Evolutionary conservation across 768 basidiomycete species (phyloP), one percentile per base, ranked within the genome.

Genomic region (Kwoniella botswanensis): DNA sequence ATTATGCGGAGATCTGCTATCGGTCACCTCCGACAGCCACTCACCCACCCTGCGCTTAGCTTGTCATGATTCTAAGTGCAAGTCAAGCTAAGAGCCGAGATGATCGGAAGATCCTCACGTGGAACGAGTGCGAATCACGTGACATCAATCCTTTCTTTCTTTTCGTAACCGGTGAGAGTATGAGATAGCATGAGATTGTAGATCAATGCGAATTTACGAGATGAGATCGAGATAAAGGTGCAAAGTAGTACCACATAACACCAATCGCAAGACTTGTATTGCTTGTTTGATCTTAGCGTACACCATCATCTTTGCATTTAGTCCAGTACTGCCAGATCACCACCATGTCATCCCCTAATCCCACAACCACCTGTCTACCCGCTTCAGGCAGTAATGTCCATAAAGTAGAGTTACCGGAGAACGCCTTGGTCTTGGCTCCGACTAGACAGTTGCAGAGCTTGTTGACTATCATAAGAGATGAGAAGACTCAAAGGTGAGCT

Each of bases 381-480:
- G 79, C 79, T 41, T 79, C 77, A 1, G 78, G 77, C 29, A 74
- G 68, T 9, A 80, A 80, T 57, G 67, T 71, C 67, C 76, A 82
- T 68, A 75, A 79, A 35, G 81, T 72, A 1, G 67, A 77, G 35
- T 86, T 93, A 15, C 92, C 93, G 13, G 86, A 90, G 2, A 93
- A 92, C 13, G 94, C 96, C n/a, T 90, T 91, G 82, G 93, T 92
- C 4, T 87, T 98, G 2, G 91, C 90, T 0, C 93, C 92, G 76
- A 98, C 94, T 0, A 90, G 92, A 1, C 96, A 98, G 85, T 89
- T 99, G 22, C 94, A 97, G 82, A 94, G 94, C 2, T 86, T 98
- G 41, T 92, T 96, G 85, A 98, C 94, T 12, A 96, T 97, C 83
- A 95, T 97, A 82, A 85, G 96, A 63, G 90, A 96, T 84, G 91